phyloP scores from a whole-genome alignment of 805 yeast species.

The Yarrowia sp. region DNA sequence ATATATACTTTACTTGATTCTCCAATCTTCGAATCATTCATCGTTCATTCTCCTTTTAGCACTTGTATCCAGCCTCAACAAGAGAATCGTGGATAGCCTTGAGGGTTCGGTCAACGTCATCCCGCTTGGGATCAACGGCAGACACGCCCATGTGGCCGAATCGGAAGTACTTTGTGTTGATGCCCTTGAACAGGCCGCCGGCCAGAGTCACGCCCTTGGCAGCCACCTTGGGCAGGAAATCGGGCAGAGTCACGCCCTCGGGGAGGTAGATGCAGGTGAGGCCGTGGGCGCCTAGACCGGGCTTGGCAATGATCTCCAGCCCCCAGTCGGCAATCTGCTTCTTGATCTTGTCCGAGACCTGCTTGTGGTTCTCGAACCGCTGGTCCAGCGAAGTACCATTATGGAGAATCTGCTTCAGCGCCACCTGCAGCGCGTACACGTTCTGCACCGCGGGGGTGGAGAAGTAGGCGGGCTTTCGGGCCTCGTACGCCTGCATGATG shows the following conservation, averaged over 20 bases:
- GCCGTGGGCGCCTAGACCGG: constrained; percentile 80
- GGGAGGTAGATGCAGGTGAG: constrained; percentile 86
- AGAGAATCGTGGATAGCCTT: constrained; percentile 54
- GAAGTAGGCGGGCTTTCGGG: constrained; percentile 79
- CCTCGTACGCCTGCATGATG: constrained; percentile 83
- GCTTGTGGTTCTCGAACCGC: constrained; percentile 68
- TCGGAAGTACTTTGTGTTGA: constrained; percentile 83
- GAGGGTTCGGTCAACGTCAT: constrained; percentile 61
- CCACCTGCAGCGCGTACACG: constrained; percentile 77
- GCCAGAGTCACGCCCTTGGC: constrained; percentile 78
- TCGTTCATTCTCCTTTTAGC: not conserved
- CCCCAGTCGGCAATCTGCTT: constrained; percentile 63
- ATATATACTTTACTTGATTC: constrained; percentile 8
- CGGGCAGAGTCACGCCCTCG: constrained; percentile 71
- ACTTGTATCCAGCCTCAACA: constrained; percentile 42
- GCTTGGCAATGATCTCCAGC: constrained; percentile 69
- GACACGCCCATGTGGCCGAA: constrained; percentile 96
- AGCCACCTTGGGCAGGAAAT: constrained; percentile 63
- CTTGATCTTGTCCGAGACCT: constrained; percentile 72
- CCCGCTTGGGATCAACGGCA: constrained; percentile 61
- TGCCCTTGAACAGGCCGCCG: constrained; percentile 86
- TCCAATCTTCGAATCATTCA: no score
- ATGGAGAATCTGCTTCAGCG: constrained; percentile 71
- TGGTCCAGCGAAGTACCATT: constrained; percentile 59
- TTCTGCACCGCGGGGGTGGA: constrained; percentile 97